phyloP scores from a whole-genome alignment of 495 filamentous ascomycete species.

The Penicillium waksmanii region DNA sequence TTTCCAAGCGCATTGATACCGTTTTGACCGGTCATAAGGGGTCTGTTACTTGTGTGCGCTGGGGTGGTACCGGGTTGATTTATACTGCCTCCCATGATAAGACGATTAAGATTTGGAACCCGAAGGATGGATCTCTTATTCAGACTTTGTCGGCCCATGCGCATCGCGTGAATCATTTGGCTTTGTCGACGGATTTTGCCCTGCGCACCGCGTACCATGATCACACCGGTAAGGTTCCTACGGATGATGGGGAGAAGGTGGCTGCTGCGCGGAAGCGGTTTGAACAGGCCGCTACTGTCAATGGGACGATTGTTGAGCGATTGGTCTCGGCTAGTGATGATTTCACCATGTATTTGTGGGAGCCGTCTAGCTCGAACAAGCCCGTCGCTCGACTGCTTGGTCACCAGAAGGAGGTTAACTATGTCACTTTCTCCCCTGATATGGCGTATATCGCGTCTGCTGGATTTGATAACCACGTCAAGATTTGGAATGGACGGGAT shows the following conservation, averaged over 20 bases:
- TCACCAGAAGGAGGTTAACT: slow-evolving; percentile 95
- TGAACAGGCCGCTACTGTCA: slow-evolving; percentile 80
- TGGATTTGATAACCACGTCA: slow-evolving; percentile 90
- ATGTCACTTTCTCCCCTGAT: slow-evolving; percentile 92
- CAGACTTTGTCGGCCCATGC: slow-evolving; percentile 82
- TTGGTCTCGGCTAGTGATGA: slow-evolving; percentile 92
- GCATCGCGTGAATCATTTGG: slow-evolving; percentile 96
- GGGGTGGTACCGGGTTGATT: slow-evolving; percentile 88
- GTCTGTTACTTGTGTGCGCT: slow-evolving; percentile 86
- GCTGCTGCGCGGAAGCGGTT: slow-evolving; percentile 83
- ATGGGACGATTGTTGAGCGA: slow-evolving; percentile 79
- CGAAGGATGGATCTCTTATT: slow-evolving; percentile 73
- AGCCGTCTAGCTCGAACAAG: slow-evolving; percentile 76
- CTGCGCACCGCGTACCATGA: slow-evolving; percentile 87
- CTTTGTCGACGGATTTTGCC: slow-evolving; percentile 91
- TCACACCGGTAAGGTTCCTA: slow-evolving; percentile 73
- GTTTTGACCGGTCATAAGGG: slow-evolving; percentile 87
- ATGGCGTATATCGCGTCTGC: slow-evolving; percentile 83
- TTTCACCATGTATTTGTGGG: slow-evolving; percentile 97
- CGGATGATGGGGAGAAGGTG: slow-evolving; percentile 68
- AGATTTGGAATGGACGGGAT: slow-evolving; percentile 76
- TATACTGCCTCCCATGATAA: slow-evolving; percentile 93
- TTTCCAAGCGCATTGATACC: slow-evolving; percentile 74
- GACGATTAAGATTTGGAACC: slow-evolving; percentile 90
- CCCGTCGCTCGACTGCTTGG: slow-evolving; percentile 86